Evolutionary conservation across 371 early-diverging fungal genomes (phyloP).

Genomic region (Mucor mucedo): DNA sequence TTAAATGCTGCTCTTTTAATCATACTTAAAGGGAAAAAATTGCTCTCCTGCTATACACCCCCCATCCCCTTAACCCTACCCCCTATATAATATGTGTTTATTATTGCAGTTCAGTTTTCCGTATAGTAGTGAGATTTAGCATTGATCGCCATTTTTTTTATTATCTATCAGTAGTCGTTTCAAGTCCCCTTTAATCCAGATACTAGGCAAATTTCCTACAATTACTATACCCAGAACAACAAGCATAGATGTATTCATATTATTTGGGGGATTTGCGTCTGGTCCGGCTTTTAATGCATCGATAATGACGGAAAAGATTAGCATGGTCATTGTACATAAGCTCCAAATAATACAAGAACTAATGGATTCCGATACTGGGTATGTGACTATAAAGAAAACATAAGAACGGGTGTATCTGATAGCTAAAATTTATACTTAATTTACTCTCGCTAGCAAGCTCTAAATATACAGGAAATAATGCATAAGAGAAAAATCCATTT

Average conservation of each 20-base stretch:
- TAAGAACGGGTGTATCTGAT: neutral
- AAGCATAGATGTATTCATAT: conserved; percentile 40
- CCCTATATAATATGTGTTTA: too few species aligned
- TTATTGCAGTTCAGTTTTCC: too few species aligned
- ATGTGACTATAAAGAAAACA: conserved; percentile 28
- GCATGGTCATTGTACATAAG: conserved; percentile 23
- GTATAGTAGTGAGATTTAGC: too few species aligned
- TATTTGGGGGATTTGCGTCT: conserved; percentile 39
- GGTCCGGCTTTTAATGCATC: conserved; percentile 42
- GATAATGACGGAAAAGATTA: conserved; percentile 35
- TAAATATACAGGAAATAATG: conserved; percentile 38
- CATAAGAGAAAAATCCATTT: conserved; percentile 42
- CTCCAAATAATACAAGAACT: conserved; percentile 40
- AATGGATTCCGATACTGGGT: conserved; percentile 45
- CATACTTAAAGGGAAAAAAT: too few species aligned
- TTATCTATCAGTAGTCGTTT: conserved; percentile 29
- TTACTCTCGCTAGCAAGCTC: conserved; percentile 48
- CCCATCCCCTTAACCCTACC: too few species aligned
- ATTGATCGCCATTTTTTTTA: neutral
- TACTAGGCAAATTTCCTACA: conserved; percentile 34
- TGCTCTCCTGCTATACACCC: too few species aligned
- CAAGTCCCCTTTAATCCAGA: conserved; percentile 44
- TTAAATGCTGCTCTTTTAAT: too few species aligned
- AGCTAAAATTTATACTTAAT: neutral
- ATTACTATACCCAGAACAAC: conserved; percentile 27